These are phyloP conservation scores for Diaporthe nobilis DNA, from an alignment of 2,329 filamentous ascomycete genomes.

Conservation along the genomic window DNA sequence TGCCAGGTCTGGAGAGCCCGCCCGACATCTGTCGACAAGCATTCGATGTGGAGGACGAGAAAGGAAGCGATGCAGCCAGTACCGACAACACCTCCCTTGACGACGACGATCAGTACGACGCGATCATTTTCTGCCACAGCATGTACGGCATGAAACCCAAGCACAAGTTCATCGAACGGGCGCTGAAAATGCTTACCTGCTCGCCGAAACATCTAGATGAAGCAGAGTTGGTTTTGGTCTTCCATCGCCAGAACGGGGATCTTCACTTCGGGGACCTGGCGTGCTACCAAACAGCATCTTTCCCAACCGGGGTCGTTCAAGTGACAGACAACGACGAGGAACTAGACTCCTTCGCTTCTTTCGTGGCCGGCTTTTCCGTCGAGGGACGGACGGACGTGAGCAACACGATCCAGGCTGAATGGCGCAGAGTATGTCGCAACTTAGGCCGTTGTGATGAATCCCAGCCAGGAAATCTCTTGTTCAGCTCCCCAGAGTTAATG, in stretches of 20 bases:
- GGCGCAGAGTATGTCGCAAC: conserved; percentile 67
- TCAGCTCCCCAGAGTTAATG: conserved; percentile 66
- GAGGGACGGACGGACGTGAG: conserved; percentile 49
- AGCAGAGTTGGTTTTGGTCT: conserved; percentile 64
- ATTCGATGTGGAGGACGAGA: conserved; percentile 54
- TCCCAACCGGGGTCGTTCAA: conserved; percentile 59
- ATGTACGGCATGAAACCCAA: conserved; percentile 72
- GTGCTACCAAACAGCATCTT: conserved; percentile 61
- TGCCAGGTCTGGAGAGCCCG: conserved; percentile 58
- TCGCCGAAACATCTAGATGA: conserved; percentile 46
- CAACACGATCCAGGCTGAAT: conserved; percentile 53
- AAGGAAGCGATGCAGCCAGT: conserved; percentile 40
- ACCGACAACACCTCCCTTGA: conserved; percentile 42
- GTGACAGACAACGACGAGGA: conserved; percentile 60
- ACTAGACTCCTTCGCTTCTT: conserved; percentile 66
- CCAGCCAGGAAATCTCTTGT: conserved; percentile 57
- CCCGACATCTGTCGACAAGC: conserved; percentile 55
- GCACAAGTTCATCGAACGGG: conserved; percentile 58
- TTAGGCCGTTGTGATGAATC: conserved; percentile 57
- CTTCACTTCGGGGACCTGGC: conserved; percentile 63
- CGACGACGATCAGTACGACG: conserved; percentile 60
- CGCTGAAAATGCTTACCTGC: conserved; percentile 62
- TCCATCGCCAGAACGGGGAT: conserved; percentile 63
- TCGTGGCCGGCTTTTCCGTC: conserved; percentile 63
- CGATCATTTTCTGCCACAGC: conserved; percentile 75